Evolutionary conservation across 768 basidiomycete genomes (phyloP).

Genomic region (Lyophyllum atratum): DNA sequence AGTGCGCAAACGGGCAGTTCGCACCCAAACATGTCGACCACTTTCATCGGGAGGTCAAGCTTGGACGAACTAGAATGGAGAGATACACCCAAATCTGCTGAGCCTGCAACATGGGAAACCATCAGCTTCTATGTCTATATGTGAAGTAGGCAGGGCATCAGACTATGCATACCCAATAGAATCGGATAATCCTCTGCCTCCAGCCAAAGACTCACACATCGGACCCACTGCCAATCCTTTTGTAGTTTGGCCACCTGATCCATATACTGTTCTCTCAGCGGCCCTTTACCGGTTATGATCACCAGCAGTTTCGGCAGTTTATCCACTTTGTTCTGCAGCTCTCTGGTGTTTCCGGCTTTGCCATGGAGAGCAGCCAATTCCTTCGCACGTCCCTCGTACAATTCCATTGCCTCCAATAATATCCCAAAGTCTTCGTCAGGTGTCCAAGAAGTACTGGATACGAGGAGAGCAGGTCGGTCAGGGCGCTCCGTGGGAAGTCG

Average conservation of each 20-base stretch:
- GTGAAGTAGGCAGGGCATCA: neutral
- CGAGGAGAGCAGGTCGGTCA: constrained; percentile 82
- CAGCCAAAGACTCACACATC: constrained; percentile 84
- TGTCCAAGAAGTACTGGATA: constrained; percentile 97
- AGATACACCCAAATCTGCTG: constrained; percentile 90
- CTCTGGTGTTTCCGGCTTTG: neutral
- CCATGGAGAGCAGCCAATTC: constrained; percentile 18
- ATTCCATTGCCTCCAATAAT: constrained; percentile 70
- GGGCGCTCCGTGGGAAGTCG: constrained; percentile 50
- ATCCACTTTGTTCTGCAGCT: constrained; percentile 11
- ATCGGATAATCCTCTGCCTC: constrained; percentile 89
- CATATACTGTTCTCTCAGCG: constrained; percentile 76
- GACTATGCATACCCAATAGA: constrained; percentile 61
- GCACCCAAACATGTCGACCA: constrained; percentile 99
- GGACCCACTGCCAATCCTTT: constrained; percentile 73
- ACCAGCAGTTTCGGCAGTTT: constrained; percentile 77
- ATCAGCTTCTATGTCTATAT: neutral
- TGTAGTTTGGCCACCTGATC: constrained; percentile 58
- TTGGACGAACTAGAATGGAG: constrained; percentile 90
- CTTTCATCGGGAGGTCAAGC: constrained; percentile 96
- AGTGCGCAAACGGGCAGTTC: constrained; percentile 92
- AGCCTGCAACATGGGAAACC: constrained; percentile 47
- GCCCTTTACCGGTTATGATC: constrained; percentile 90
- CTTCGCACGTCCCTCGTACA: constrained; percentile 66
- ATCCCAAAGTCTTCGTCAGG: constrained; percentile 94